These are phyloP conservation scores for Carpinus fangiana DNA, from an alignment of 306 rosid species.

Conservation along the genomic window DNA sequence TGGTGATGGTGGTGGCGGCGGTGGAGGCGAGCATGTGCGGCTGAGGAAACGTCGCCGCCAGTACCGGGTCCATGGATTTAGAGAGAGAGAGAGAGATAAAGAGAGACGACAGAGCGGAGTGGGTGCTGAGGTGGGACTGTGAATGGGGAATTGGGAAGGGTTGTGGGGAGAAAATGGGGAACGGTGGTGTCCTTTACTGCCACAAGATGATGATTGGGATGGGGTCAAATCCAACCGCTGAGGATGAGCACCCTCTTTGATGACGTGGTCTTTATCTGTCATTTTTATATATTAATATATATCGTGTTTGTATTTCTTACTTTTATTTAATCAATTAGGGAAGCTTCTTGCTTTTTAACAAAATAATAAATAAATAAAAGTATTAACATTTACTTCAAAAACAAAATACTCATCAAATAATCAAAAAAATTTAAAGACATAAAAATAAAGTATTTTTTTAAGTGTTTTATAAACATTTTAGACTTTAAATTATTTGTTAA, in stretches of 20 bases:
- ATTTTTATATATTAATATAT: background rate
- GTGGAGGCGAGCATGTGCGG: slow-evolving; percentile 16
- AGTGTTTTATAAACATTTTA: too few relatives aligned
- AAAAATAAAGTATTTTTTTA: too few relatives aligned
- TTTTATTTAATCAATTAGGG: too few relatives aligned
- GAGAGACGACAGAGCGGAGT: slow-evolving; percentile 5
- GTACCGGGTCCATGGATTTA: slow-evolving; percentile 58
- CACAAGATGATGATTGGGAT: slow-evolving; percentile 23
- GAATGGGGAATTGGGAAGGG: slow-evolving; percentile 26
- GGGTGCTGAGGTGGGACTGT: slow-evolving; percentile 34
- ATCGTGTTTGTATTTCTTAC: background rate
- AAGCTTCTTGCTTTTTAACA: too few relatives aligned
- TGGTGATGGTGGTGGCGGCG: slow-evolving; percentile 16
- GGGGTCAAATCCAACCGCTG: slow-evolving; percentile 38
- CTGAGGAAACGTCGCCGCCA: slow-evolving; percentile 30
- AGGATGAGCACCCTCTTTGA: background rate
- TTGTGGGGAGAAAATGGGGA: slow-evolving; percentile 10
- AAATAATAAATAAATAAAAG: too few relatives aligned
- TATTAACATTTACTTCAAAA: too few relatives aligned
- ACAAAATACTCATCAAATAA: too few relatives aligned
- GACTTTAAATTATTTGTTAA: too few relatives aligned
- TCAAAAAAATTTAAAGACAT: too few relatives aligned
- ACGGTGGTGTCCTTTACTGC: slow-evolving; percentile 17
- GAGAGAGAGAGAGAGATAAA: slow-evolving; percentile 4
- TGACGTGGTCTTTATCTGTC: slow-evolving; percentile 38